These are phyloP conservation scores for Oryza rufipogon DNA, from an alignment of 176 grass and related monocot species.

Conservation along the genomic window DNA sequence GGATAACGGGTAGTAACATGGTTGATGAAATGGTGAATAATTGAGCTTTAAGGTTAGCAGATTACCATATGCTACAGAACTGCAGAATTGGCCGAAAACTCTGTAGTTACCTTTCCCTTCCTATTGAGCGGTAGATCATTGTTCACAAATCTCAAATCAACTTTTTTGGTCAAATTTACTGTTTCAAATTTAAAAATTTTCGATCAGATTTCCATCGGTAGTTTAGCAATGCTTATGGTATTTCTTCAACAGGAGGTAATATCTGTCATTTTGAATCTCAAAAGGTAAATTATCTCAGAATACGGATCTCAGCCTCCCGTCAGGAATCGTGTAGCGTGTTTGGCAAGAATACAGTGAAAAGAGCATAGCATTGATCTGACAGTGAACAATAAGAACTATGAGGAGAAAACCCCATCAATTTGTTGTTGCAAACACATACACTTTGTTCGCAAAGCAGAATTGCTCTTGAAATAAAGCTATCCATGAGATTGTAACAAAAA, in stretches of 20 bases:
- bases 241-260: background rate
- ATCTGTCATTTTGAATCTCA: background rate
- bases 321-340: background rate
- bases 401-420: background rate
- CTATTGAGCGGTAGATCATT: too few species aligned
- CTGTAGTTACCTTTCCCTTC: too few species aligned
- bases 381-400: background rate
- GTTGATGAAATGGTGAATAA: background rate
- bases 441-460: slow-evolving; percentile 39
- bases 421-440: background rate
- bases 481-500: slow-evolving; percentile 9
- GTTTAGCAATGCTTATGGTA: background rate
- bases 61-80: background rate
- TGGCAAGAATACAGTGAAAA: background rate
- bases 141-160: too few species aligned
- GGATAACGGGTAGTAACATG: background rate
- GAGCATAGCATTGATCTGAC: background rate
- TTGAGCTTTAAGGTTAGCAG: background rate
- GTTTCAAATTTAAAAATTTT: too few species aligned
- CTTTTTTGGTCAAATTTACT: too few species aligned
- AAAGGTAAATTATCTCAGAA: background rate
- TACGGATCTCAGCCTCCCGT: background rate
- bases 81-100: background rate
- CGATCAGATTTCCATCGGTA: too few species aligned
- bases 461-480: slow-evolving; percentile 41